Evolutionary conservation across 148 eudicot species (phyloP).

Genomic region (Spergularia bocconei): DNA sequence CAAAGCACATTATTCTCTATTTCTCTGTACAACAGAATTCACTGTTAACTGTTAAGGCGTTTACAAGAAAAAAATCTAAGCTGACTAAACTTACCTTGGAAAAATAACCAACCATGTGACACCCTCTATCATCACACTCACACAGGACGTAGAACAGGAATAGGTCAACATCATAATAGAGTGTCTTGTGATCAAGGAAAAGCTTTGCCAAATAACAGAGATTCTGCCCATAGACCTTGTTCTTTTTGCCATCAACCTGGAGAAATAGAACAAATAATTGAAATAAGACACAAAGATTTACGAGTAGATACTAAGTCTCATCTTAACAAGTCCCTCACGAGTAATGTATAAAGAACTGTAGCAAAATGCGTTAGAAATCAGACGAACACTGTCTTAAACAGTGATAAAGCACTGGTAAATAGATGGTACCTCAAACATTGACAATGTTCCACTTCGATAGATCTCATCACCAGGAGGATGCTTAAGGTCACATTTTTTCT

Average conservation of each 20-base stretch:
- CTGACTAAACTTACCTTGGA: conserved; percentile 61
- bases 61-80: background rate
- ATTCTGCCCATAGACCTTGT: conserved; percentile 96
- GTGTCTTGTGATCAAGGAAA: conserved; percentile 98
- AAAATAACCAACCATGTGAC: conserved; percentile 99
- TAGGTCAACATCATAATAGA: conserved; percentile 91
- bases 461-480: conserved; percentile 99
- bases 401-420: background rate
- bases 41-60: too few species aligned
- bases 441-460: conserved; percentile 86
- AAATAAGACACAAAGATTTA: background rate
- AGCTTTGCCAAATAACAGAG: conserved; percentile 92
- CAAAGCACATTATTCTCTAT: background rate
- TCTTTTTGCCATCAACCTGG: conserved; percentile 98
- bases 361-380: background rate
- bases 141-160: conserved; percentile 89
- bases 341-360: background rate
- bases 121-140: conserved; percentile 98
- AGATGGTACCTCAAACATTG: conserved; percentile 89
- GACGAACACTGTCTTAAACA: background rate
- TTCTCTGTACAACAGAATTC: background rate
- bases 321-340: background rate
- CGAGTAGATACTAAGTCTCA: background rate
- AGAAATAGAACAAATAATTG: conserved; percentile 7
- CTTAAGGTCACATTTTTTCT: conserved; percentile 98